These are phyloP conservation scores for Dysphania ambrosioides DNA, from an alignment of 148 eudicot genomes.

Conservation along the genomic window DNA sequence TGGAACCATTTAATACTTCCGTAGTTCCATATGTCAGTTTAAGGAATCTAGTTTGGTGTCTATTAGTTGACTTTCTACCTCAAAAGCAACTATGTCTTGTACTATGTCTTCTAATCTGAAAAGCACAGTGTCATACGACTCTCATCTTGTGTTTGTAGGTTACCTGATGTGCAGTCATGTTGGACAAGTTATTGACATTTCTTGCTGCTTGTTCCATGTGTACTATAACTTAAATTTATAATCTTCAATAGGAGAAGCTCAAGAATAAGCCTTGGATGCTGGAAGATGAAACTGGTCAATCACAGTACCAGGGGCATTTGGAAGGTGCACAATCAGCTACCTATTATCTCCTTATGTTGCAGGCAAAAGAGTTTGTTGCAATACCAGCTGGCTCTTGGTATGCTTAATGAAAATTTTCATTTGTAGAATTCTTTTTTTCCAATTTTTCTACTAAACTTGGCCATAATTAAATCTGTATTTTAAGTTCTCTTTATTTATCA, in stretches of 20 bases:
- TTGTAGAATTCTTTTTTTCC: neutral
- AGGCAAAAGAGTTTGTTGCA: constrained; percentile 87
- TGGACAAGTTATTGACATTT: constrained; percentile 6
- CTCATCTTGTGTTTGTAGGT: constrained; percentile 15
- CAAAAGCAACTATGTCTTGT: neutral
- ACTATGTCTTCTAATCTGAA: neutral
- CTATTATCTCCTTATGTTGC: constrained; percentile 80
- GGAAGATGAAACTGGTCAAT: constrained; percentile 91
- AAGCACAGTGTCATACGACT: neutral
- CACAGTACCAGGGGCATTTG: constrained; percentile 73
- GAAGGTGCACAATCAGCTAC: constrained; percentile 84
- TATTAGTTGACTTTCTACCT: neutral
- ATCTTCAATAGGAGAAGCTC: constrained; percentile 59
- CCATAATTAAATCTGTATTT: neutral
- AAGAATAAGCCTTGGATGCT: constrained; percentile 96
- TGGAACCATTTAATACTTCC: no score
- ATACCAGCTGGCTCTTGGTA: constrained; percentile 98
- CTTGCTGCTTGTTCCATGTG: constrained; percentile 11
- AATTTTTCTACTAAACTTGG: neutral
- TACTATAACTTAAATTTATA: constrained; percentile 9
- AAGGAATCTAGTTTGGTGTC: no score
- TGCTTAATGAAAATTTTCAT: constrained; percentile 5
- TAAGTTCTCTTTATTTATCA: neutral
- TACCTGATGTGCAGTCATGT: constrained; percentile 13
- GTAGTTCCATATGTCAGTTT: no score